Evolutionary conservation across 352 stramenopile species (phyloP).

Genomic region (Pythium diclinum): DNA sequence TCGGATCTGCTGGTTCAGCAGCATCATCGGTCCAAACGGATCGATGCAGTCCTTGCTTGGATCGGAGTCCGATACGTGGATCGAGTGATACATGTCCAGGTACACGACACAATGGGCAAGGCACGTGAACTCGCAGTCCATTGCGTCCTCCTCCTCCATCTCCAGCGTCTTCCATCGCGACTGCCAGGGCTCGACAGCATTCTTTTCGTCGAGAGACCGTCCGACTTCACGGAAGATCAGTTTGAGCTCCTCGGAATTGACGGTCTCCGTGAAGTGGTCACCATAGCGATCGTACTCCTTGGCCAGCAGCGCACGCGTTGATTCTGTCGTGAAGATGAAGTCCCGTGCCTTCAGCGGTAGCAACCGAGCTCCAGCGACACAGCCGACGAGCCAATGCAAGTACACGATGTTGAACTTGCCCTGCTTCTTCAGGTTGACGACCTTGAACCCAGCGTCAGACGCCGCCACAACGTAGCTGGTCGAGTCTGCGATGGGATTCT

Average conservation of each 20-base stretch:
- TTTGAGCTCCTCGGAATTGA: slow-evolving; percentile 45
- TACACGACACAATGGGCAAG: slow-evolving; percentile 76
- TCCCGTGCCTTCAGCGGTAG: slow-evolving; percentile 47
- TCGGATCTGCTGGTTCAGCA: slow-evolving; percentile 55
- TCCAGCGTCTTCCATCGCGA: slow-evolving; percentile 33
- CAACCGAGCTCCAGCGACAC: slow-evolving; percentile 34
- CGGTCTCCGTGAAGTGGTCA: slow-evolving; percentile 69
- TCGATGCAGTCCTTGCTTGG: slow-evolving; percentile 18
- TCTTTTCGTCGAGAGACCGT: not conserved
- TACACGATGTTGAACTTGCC: slow-evolving; percentile 72
- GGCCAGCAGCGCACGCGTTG: slow-evolving; percentile 45
- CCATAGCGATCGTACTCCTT: slow-evolving; percentile 73
- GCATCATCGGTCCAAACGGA: slow-evolving; percentile 39
- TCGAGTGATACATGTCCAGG: slow-evolving; percentile 35
- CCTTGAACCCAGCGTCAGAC: slow-evolving; percentile 66
- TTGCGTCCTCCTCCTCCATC: slow-evolving; percentile 63
- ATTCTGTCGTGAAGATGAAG: slow-evolving; percentile 70
- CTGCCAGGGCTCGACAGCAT: slow-evolving; percentile 44
- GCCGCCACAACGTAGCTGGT: slow-evolving; percentile 69
- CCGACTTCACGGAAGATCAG: slow-evolving; percentile 47
- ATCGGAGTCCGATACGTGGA: slow-evolving; percentile 11
- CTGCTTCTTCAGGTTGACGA: slow-evolving; percentile 79
- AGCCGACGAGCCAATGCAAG: slow-evolving; percentile 57
- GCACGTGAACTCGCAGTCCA: slow-evolving; percentile 67
- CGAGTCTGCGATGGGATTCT: slow-evolving; percentile 68